Evolutionary conservation across 169 alveolate genomes (phyloP).

Genomic region (Besnoitia besnoiti): DNA sequence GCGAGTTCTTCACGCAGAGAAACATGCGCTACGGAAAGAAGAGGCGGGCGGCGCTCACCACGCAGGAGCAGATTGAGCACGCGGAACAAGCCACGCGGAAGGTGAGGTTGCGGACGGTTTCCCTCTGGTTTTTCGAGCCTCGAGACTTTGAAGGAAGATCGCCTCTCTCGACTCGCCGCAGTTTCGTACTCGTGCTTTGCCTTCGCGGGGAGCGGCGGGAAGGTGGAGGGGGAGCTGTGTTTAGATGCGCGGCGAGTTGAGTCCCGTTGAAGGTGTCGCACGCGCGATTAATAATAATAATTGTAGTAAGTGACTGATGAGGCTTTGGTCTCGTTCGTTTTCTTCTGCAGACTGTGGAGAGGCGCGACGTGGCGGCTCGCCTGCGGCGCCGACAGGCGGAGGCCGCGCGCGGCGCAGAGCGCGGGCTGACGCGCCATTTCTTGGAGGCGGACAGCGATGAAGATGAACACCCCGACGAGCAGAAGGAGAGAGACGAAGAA

Average conservation of each 20-base stretch:
- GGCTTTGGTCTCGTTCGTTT: background rate
- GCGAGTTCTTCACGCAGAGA: background rate
- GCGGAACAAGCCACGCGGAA: background rate
- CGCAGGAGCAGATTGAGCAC: constrained; percentile 1
- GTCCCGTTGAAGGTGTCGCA: no score
- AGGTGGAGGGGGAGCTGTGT: no score
- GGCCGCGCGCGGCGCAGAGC: background rate
- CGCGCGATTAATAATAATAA: no score
- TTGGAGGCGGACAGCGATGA: background rate
- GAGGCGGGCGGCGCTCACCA: background rate
- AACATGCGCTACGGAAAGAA: background rate
- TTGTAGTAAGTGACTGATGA: no score
- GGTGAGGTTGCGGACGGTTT: background rate
- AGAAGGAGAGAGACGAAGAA: background rate
- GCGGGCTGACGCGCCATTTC: background rate
- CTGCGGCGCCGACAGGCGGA: background rate
- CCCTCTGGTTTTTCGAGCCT: background rate
- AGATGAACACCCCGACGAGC: background rate
- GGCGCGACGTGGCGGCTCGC: background rate
- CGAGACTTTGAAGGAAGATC: no score
- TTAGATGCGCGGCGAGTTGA: no score
- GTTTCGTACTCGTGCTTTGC: no score
- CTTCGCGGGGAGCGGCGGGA: no score
- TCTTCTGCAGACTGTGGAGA: background rate
- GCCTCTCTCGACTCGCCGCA: no score